Percentiles rank a stretch among this genome's conserved stretches.
Evolutionary conservation across 768 basidiomycete genomes (phyloP).

Genomic region (Podaxis sp.): DNA sequence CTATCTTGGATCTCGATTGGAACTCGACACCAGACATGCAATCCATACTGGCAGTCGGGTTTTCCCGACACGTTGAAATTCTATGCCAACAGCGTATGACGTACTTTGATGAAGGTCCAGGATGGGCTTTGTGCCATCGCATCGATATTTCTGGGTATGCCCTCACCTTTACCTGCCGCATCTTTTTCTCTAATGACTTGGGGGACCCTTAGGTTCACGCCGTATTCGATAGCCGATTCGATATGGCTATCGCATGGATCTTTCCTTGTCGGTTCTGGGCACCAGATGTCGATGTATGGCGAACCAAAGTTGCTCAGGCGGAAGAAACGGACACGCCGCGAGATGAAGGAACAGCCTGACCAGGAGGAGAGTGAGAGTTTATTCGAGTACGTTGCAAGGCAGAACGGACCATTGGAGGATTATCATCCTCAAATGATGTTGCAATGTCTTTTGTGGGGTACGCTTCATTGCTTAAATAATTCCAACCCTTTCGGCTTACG

Average conservation of each 20-base stretch:
- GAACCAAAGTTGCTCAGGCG: slow-evolving; percentile 30
- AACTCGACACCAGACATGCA: slow-evolving; percentile 87
- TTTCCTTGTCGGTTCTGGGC: slow-evolving; percentile 78
- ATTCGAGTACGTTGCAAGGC: slow-evolving; percentile 79
- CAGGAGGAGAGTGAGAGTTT: slow-evolving; percentile 55
- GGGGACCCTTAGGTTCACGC: slow-evolving; percentile 57
- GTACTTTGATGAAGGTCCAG: slow-evolving; percentile 81
- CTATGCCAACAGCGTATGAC: slow-evolving; percentile 92
- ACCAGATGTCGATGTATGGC: slow-evolving; percentile 81
- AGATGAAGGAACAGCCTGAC: slow-evolving; percentile 16
- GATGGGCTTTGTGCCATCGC: slow-evolving; percentile 72
- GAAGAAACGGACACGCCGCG: neutral
- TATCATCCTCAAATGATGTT: slow-evolving; percentile 93
- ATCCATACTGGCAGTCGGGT: slow-evolving; percentile 90
- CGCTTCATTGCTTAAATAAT: slow-evolving; percentile 20
- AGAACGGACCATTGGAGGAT: slow-evolving; percentile 86
- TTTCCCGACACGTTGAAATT: slow-evolving; percentile 74
- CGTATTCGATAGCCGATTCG: slow-evolving; percentile 82
- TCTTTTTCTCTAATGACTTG: neutral
- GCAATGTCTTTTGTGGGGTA: slow-evolving; percentile 93
- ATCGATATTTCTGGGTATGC: slow-evolving; percentile 70
- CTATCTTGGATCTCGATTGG: slow-evolving; percentile 88
- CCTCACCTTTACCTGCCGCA: slow-evolving; percentile 6
- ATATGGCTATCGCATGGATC: slow-evolving; percentile 89
- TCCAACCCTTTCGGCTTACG: neutral